Evolutionary conservation across 164 flowering plant genomes (phyloP), one percentile per base, ranked within the genome.

Genomic region (Hamamelis virginiana): DNA sequence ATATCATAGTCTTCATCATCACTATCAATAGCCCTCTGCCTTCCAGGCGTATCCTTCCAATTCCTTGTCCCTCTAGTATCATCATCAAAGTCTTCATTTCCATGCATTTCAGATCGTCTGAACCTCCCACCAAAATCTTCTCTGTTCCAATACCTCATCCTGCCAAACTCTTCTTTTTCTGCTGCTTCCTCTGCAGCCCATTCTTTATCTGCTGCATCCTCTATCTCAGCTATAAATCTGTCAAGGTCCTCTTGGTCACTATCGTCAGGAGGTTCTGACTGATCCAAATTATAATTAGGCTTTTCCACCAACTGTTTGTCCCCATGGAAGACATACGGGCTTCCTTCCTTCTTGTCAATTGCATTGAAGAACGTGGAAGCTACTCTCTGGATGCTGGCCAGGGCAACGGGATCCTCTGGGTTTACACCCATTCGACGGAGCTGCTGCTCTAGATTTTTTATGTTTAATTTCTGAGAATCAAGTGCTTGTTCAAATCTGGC

Each of bases 401-500:
- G 87, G 64, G 98, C 95, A 80, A 84, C 89, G 44, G 99, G 98
- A 77, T 96, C 99, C 74, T 92, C 99, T 38, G 98, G 99, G 73
- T 91, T 93, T 59, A 93, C 81, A 55, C 98, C 98, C 83, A 77
- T 90, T 43, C 89, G 77, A 41, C 98, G 83, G 11, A 96, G 96
- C 73, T 92, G 81, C 78, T 92, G 99, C 76, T 96, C 99, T 71
- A 81, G 72, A 46, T 91, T 91, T 80, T 93, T 96, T 66, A 96
- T 91, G 83, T 92, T 96, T 43, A 91, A 79, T 75, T 91, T 96
- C 77, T 92, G 98, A 63, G 99, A 93, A 15, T 96, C 98, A 25
- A 96, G 97, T 38, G 99, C 98, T 75, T 96, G 99, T 77, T 96
- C 99, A 72, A 92, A 96, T 80, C 99, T 88, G 44, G 99, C 98